Percentiles rank a stretch among this genome's conserved stretches.
These are phyloP conservation scores for Suhomyces xylopsoci DNA, from an alignment of 805 yeast genomes.

Conservation along the genomic window DNA sequence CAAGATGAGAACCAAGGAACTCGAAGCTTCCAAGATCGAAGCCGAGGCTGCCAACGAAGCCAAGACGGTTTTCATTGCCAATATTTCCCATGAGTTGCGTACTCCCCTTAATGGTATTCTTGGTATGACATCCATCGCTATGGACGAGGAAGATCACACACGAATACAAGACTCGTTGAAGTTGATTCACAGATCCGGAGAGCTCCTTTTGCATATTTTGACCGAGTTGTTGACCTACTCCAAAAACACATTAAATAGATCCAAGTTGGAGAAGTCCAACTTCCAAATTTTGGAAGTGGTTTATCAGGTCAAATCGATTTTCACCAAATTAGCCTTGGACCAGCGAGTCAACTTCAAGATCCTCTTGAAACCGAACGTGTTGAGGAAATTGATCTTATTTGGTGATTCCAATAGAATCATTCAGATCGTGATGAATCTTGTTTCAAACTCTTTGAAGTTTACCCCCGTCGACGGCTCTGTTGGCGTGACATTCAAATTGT, in stretches of 20 bases:
- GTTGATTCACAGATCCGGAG: slow-evolving; percentile 88
- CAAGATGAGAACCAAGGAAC: slow-evolving; percentile 76
- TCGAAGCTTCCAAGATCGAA: slow-evolving; percentile 81
- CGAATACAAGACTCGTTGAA: slow-evolving; percentile 74
- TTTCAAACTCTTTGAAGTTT: slow-evolving; percentile 86
- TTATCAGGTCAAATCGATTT: slow-evolving; percentile 80
- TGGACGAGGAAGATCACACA: slow-evolving; percentile 73
- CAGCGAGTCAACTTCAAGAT: slow-evolving; percentile 69
- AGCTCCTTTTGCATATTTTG: slow-evolving; percentile 78
- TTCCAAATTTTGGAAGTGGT: slow-evolving; percentile 80
- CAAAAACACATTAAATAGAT: slow-evolving; percentile 82
- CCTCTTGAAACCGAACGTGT: slow-evolving; percentile 56
- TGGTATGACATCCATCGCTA: slow-evolving; percentile 92
- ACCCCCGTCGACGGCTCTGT: slow-evolving; percentile 89
- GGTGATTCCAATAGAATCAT: slow-evolving; percentile 91
- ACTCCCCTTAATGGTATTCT: slow-evolving; percentile 95
- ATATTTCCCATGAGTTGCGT: slow-evolving; percentile 89
- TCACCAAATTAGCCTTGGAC: slow-evolving; percentile 73
- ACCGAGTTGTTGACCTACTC: slow-evolving; percentile 90
- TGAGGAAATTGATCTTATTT: slow-evolving; percentile 62
- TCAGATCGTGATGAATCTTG: slow-evolving; percentile 89
- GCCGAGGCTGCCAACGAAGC: slow-evolving; percentile 97
- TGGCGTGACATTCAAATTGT: slow-evolving; percentile 54
- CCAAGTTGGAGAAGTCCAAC: slow-evolving; percentile 78
- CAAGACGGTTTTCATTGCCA: slow-evolving; percentile 88